phyloP scores from a whole-genome alignment of 1,284 basidiomycete species.

The Psilocybe mexicana region DNA sequence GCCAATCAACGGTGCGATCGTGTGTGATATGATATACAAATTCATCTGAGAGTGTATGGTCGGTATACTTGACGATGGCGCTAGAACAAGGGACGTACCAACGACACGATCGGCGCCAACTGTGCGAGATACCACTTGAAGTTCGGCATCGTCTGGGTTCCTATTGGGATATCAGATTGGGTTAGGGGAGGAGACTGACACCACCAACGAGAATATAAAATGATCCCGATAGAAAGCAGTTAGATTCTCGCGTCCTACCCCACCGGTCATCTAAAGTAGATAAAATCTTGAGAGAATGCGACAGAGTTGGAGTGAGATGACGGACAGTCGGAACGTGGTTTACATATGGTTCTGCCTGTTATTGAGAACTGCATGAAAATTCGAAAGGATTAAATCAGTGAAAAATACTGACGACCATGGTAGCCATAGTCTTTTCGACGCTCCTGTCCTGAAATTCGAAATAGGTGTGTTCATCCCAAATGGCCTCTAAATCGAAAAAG shows the following conservation, averaged over 20 bases:
- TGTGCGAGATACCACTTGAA: slow-evolving; percentile 51
- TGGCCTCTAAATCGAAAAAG: slow-evolving; percentile 49
- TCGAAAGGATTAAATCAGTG: neutral
- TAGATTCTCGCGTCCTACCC: slow-evolving; percentile 49
- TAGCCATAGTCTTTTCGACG: slow-evolving; percentile 54
- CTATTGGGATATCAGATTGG: slow-evolving; percentile 22
- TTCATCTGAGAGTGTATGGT: slow-evolving; percentile 35
- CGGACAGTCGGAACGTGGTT: slow-evolving; percentile 45
- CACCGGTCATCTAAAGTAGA: slow-evolving; percentile 47
- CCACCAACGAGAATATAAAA: slow-evolving; percentile 46
- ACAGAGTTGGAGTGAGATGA: neutral
- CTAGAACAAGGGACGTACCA: slow-evolving; percentile 30
- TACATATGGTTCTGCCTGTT: neutral
- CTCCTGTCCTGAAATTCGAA: slow-evolving; percentile 51
- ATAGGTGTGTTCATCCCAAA: slow-evolving; percentile 54
- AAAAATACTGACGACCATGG: slow-evolving; percentile 46
- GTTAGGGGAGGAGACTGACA: neutral
- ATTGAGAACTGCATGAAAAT: neutral
- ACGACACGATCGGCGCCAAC: slow-evolving; percentile 51
- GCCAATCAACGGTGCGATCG: slow-evolving; percentile 45
- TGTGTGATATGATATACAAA: slow-evolving; percentile 51
- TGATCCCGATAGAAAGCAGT: slow-evolving; percentile 55
- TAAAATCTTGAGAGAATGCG: neutral
- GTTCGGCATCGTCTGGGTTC: slow-evolving; percentile 44
- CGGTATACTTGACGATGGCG: neutral